phyloP scores from a whole-genome alignment of 2,329 filamentous ascomycete genomes.

The Diaporthe australafricana region DNA sequence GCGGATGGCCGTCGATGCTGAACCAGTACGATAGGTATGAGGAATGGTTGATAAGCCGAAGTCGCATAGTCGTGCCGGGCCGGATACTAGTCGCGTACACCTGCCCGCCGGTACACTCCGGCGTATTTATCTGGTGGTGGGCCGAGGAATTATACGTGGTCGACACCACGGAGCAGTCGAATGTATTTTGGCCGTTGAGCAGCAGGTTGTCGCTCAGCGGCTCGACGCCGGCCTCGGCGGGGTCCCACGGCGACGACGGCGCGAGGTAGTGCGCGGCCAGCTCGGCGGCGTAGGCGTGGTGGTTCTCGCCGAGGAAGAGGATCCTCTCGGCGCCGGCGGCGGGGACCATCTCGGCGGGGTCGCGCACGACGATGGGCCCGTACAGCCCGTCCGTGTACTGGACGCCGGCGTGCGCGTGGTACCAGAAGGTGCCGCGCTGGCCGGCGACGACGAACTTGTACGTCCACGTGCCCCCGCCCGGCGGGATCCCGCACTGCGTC shows the following conservation, averaged over 20 bases:
- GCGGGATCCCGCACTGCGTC: slow-evolving; percentile 69
- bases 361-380: slow-evolving; percentile 63
- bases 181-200: slow-evolving; percentile 52
- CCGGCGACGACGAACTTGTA: slow-evolving; percentile 68
- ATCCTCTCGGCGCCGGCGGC: slow-evolving; percentile 49
- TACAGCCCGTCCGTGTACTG: slow-evolving; percentile 76
- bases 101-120: slow-evolving; percentile 46
- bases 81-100: slow-evolving; percentile 48
- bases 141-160: slow-evolving; percentile 42
- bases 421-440: slow-evolving; percentile 58
- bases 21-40: slow-evolving; percentile 53
- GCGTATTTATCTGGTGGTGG: slow-evolving; percentile 25
- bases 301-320: slow-evolving; percentile 53
- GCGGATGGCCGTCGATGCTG: slow-evolving; percentile 52
- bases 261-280: slow-evolving; percentile 47
- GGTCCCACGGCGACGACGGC: slow-evolving; percentile 49
- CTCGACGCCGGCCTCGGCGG: slow-evolving; percentile 51
- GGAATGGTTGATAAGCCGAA: slow-evolving; percentile 55
- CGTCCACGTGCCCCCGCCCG: slow-evolving; percentile 62
- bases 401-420: slow-evolving; percentile 71
- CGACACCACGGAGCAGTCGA: slow-evolving; percentile 47
- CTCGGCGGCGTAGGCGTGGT: slow-evolving; percentile 51
- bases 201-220: slow-evolving; percentile 54
- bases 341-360: slow-evolving; percentile 47
- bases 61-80: slow-evolving; percentile 44